These are phyloP conservation scores for Nematodospora valgi DNA, from an alignment of 805 yeast genomes.

Conservation along the genomic window DNA sequence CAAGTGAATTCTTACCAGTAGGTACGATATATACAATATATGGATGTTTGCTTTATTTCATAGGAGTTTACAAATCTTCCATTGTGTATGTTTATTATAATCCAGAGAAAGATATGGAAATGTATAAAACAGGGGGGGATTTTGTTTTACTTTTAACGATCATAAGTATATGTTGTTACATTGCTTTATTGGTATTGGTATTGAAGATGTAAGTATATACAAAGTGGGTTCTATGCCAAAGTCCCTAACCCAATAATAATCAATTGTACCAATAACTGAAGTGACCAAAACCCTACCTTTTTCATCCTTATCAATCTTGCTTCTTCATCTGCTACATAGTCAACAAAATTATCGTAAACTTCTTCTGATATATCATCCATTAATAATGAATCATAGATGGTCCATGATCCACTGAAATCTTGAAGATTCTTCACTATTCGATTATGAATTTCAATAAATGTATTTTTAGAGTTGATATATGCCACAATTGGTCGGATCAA, in stretches of 20 bases:
- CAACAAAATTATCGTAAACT: constrained; percentile 86
- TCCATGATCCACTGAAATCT: constrained; percentile 97
- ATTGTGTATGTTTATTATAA: constrained; percentile 36
- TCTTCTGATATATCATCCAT: constrained; percentile 90
- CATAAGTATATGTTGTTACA: constrained; percentile 50
- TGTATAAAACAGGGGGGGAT: constrained; percentile 61
- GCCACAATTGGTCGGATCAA: constrained; percentile 92
- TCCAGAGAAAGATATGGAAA: constrained; percentile 33
- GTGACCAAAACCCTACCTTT: constrained; percentile 90
- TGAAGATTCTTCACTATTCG: constrained; percentile 70
- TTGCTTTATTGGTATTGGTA: constrained; percentile 50
- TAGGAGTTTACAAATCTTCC: constrained; percentile 36
- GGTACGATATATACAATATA: constrained; percentile 65
- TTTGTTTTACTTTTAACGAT: constrained; percentile 50
- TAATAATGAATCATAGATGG: constrained; percentile 81
- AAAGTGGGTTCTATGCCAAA: constrained; percentile 10
- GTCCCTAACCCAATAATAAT: constrained; percentile 81
- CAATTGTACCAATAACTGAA: constrained; percentile 79
- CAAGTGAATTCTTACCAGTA: constrained; percentile 59
- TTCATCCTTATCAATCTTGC: constrained; percentile 66
- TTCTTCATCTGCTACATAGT: constrained; percentile 86
- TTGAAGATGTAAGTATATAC: constrained; percentile 30
- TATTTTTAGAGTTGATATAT: constrained; percentile 84
- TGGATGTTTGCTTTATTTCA: constrained; percentile 43
- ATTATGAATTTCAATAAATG: constrained; percentile 84